Percentiles rank a stretch among this genome's conserved stretches.
Evolutionary conservation across 1,139 yeast species (phyloP).

Genomic region (Saccharomyces hybrid): DNA sequence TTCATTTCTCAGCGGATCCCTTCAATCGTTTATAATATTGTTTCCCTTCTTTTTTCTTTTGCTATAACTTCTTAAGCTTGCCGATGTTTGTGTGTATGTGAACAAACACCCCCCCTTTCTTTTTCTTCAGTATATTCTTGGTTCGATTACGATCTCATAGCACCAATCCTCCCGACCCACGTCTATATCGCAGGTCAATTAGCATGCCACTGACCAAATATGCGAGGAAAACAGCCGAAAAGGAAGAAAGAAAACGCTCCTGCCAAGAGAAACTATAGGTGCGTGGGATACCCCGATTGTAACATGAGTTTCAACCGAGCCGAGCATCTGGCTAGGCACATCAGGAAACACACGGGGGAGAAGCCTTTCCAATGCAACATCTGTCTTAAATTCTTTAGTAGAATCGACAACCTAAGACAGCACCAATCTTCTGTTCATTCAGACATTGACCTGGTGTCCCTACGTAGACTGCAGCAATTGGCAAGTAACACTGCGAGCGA

Average conservation of each 20-base stretch:
- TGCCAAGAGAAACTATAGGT: slow-evolving; percentile 46
- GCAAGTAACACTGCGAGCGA: not conserved
- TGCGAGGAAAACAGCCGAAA: slow-evolving; percentile 2
- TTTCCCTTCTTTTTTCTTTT: not conserved
- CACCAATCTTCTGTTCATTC: slow-evolving; percentile 93
- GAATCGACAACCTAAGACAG: slow-evolving; percentile 84
- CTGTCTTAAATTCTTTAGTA: slow-evolving; percentile 72
- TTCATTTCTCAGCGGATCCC: not conserved
- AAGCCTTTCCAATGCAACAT: slow-evolving; percentile 84
- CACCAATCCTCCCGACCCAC: not conserved
- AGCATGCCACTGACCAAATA: not conserved
- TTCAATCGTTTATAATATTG: not conserved
- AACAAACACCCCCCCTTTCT: not conserved
- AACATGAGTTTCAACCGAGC: slow-evolving; percentile 81
- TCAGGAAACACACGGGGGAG: slow-evolving; percentile 91
- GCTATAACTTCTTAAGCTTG: not conserved
- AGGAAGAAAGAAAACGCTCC: not conserved
- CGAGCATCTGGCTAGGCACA: slow-evolving; percentile 89
- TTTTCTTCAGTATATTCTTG: not conserved
- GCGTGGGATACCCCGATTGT: slow-evolving; percentile 84
- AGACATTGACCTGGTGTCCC: slow-evolving; percentile 3
- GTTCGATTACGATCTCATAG: not conserved
- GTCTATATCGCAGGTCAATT: not conserved
- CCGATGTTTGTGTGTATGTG: not conserved
- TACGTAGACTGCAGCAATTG: not conserved